phyloP scores from a whole-genome alignment of 441 rosid genomes.

The Arabidopsis lyrata region DNA sequence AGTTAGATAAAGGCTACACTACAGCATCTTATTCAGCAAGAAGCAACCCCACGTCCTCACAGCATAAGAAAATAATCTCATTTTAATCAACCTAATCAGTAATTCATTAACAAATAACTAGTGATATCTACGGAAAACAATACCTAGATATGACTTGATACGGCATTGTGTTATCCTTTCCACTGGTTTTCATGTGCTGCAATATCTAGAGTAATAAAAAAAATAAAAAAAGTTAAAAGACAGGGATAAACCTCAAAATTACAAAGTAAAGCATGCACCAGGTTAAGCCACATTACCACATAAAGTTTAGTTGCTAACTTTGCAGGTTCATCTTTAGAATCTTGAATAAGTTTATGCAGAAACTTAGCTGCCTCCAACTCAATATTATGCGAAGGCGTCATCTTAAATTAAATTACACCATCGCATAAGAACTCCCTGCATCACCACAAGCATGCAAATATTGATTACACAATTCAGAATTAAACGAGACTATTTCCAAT shows the following conservation, averaged over 20 bases:
- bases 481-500: neutral
- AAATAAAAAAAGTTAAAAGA: constrained; percentile 36
- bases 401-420: constrained; percentile 44
- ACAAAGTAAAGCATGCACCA: constrained; percentile 13
- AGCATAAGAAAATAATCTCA: neutral
- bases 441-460: constrained; percentile 26
- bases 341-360: constrained; percentile 97
- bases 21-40: constrained; percentile 12
- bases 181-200: constrained; percentile 97
- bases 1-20: constrained; percentile 9
- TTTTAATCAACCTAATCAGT: constrained; percentile 5
- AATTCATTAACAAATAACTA: neutral
- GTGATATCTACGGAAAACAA: constrained; percentile 14
- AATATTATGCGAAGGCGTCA: constrained; percentile 84
- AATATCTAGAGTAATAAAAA: constrained; percentile 67
- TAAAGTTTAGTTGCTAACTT: constrained; percentile 96
- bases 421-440: constrained; percentile 39
- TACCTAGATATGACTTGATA: constrained; percentile 99
- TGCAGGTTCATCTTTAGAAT: constrained; percentile 95
- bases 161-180: constrained; percentile 99
- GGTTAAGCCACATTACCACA: constrained; percentile 64
- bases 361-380: constrained; percentile 99
- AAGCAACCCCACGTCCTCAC: constrained; percentile 7
- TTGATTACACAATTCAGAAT: constrained; percentile 5
- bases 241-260: neutral